Percentiles rank a stretch among this genome's conserved stretches.
Evolutionary conservation across 768 basidiomycete species (phyloP).

Genomic region (Amanita rubescens): DNA sequence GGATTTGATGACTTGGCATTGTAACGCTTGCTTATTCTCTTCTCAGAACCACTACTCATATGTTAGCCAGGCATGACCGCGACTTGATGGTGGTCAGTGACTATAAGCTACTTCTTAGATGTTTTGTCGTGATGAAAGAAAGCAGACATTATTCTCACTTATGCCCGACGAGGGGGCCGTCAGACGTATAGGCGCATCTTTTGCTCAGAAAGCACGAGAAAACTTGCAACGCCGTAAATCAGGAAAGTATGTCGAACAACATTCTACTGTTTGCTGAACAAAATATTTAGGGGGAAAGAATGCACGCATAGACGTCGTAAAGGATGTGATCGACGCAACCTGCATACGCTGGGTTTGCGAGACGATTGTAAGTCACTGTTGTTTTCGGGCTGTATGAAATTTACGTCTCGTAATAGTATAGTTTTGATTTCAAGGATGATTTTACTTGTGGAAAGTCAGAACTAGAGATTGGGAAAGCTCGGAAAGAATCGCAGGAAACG

Average conservation of each 20-base stretch:
- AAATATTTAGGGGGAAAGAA: not conserved
- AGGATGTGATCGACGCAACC: constrained; percentile 19
- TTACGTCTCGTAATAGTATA: not conserved
- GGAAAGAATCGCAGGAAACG: not conserved
- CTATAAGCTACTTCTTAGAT: not conserved
- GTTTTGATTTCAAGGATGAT: not conserved
- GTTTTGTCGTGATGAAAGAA: not conserved
- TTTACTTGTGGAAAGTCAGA: not conserved
- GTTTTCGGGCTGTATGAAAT: not conserved
- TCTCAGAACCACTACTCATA: not conserved
- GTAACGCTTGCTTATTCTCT: constrained; percentile 3
- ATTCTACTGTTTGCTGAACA: not conserved
- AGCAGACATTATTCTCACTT: constrained; percentile 15
- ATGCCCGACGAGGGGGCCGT: constrained; percentile 12
- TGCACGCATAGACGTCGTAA: constrained; percentile 15
- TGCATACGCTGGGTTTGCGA: constrained; percentile 22
- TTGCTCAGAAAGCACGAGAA: constrained; percentile 10
- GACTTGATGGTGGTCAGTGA: constrained; percentile 17
- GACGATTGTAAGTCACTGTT: constrained; percentile 13
- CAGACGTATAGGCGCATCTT: constrained; percentile 13
- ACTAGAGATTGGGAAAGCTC: not conserved
- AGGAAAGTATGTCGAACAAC: not conserved
- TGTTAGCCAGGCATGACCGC: constrained; percentile 13
- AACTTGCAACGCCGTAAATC: constrained; percentile 9
- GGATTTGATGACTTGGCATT: constrained; percentile 14